phyloP scores from a whole-genome alignment of 345 rosid species.

The Stellera chamaejasme region DNA sequence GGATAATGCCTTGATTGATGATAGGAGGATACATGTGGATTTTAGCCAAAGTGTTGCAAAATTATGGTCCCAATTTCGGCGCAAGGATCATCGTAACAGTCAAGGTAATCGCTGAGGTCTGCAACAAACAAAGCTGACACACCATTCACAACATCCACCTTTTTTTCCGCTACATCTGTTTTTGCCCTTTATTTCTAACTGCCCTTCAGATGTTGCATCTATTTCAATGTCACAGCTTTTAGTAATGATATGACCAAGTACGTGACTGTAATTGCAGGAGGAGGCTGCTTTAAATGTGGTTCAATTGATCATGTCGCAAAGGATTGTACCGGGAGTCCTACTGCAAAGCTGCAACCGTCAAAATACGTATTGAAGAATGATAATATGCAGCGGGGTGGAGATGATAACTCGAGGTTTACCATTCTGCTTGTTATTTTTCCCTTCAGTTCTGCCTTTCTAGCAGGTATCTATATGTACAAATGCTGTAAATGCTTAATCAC shows the following conservation, averaged over 20 bases:
- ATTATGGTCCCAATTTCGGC: conserved; percentile 74
- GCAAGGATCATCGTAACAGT: conserved; percentile 41
- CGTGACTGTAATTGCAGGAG: conserved; percentile 24
- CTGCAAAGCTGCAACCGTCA: conserved; percentile 28
- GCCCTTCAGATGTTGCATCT: too few species aligned
- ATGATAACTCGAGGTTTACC: conserved; percentile 40
- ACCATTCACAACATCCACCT: too few species aligned
- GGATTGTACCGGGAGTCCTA: conserved; percentile 55
- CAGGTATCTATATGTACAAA: too few species aligned
- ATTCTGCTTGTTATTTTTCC: neutral
- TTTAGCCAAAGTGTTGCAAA: conserved; percentile 96
- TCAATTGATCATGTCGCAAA: conserved; percentile 74
- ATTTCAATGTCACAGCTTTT: too few species aligned
- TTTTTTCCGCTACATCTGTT: too few species aligned
- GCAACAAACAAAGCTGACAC: too few species aligned
- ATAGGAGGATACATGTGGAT: conserved; percentile 94
- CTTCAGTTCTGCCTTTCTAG: neutral
- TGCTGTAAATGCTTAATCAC: too few species aligned
- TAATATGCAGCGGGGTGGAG: conserved; percentile 63
- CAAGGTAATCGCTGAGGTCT: conserved; percentile 31
- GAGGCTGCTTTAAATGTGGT: conserved; percentile 87
- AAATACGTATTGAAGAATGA: conserved; percentile 63
- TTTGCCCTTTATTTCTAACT: too few species aligned
- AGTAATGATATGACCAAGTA: too few species aligned
- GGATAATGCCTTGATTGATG: conserved; percentile 97